Percentiles rank a stretch among this genome's conserved stretches.
phyloP scores from a whole-genome alignment of 2,329 filamentous ascomycete genomes.

The Fusarium aywerte region DNA sequence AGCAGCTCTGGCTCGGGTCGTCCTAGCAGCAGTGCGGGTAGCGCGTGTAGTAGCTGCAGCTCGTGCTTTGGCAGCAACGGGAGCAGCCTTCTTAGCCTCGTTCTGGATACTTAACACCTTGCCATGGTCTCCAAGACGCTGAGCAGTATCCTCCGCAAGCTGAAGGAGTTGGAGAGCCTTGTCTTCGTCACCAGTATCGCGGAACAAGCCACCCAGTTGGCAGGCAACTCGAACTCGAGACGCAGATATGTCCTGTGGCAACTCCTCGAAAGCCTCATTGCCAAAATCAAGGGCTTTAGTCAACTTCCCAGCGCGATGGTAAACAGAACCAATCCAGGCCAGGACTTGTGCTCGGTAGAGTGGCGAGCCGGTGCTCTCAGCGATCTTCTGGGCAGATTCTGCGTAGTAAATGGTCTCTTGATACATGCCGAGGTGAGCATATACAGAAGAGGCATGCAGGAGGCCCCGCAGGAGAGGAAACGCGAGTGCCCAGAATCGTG shows the following conservation, averaged over 20 bases:
- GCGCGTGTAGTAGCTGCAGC: constrained; percentile 41
- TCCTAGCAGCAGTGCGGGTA: constrained; percentile 43
- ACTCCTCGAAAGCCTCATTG: constrained; percentile 62
- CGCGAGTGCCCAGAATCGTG: constrained; percentile 83
- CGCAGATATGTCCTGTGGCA: constrained; percentile 56
- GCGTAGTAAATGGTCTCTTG: constrained; percentile 90
- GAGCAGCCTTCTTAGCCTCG: constrained; percentile 26
- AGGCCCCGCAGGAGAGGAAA: constrained; percentile 77
- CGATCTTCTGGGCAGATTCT: constrained; percentile 83
- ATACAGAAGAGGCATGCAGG: constrained; percentile 79
- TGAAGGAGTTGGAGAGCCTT: constrained; percentile 57
- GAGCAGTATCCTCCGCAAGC: constrained; percentile 61
- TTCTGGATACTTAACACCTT: constrained; percentile 21
- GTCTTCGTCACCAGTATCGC: constrained; percentile 59
- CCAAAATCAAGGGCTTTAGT: constrained; percentile 68
- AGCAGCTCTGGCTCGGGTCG: constrained; percentile 40
- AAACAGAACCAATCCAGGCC: constrained; percentile 66
- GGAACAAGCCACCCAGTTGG: constrained; percentile 66
- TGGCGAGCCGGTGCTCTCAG: constrained; percentile 72
- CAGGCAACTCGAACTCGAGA: constrained; percentile 60
- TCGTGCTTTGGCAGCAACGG: constrained; percentile 26
- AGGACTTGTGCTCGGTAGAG: constrained; percentile 66
- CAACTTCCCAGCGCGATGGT: constrained; percentile 67
- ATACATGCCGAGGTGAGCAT: constrained; percentile 85
- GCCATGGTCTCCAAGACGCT: constrained; percentile 47